phyloP scores from a whole-genome alignment of 1,284 basidiomycete genomes.

The Apiotrichum gracile region DNA sequence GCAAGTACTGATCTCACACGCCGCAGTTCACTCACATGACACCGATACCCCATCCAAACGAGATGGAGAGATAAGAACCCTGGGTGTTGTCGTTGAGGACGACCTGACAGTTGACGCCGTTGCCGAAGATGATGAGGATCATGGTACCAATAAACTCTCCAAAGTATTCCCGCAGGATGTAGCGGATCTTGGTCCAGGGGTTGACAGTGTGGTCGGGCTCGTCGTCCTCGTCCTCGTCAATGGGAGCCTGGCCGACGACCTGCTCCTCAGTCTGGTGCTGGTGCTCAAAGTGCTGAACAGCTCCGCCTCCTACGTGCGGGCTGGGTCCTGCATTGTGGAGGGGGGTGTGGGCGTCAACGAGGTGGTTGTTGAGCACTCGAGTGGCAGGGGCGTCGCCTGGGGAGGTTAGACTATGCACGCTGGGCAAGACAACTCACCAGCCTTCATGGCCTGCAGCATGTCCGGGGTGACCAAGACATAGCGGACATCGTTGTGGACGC shows the following conservation, averaged over 20 bases:
- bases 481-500: background rate
- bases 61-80: slow-evolving; percentile 9
- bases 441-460: slow-evolving; percentile 6
- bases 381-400: background rate
- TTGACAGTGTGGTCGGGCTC: background rate
- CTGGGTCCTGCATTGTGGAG: background rate
- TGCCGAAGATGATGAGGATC: slow-evolving; percentile 15
- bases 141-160: slow-evolving; percentile 15
- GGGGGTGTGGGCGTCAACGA: background rate
- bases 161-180: slow-evolving; percentile 4
- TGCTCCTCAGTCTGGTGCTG: background rate
- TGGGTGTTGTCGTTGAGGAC: slow-evolving; percentile 7
- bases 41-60: slow-evolving; percentile 16
- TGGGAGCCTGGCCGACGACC: background rate
- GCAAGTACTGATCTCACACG: background rate
- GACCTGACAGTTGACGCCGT: slow-evolving; percentile 16
- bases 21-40: slow-evolving; percentile 7
- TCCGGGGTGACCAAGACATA: slow-evolving; percentile 13
- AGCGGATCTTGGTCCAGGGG: slow-evolving; percentile 1
- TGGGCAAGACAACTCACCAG: background rate
- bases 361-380: background rate
- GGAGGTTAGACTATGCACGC: no score
- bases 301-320: no score
- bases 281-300: no score
- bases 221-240: background rate